Evolutionary conservation across 2,329 filamentous ascomycete genomes (phyloP).

Genomic region (Lasiodiplodia theobromae): DNA sequence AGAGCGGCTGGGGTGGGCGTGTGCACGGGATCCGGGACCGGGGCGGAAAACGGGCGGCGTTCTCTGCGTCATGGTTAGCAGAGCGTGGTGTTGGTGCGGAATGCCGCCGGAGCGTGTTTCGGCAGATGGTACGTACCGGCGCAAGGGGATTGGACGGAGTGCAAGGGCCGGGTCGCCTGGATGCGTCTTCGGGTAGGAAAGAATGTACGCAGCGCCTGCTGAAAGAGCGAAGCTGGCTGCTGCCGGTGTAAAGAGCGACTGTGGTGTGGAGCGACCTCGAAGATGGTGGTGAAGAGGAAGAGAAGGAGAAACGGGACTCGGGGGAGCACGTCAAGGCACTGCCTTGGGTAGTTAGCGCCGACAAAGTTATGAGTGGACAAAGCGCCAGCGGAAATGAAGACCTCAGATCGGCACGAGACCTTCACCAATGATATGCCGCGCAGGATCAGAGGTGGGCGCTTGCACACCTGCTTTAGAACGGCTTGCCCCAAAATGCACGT

Average conservation of each 20-base stretch:
- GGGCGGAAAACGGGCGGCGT: background rate
- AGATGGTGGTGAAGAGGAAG: slow-evolving; percentile 19
- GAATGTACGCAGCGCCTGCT: slow-evolving; percentile 60
- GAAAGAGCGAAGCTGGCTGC: slow-evolving; percentile 33
- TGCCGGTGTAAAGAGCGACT: slow-evolving; percentile 28
- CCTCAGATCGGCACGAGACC: slow-evolving; percentile 4
- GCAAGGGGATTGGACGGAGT: slow-evolving; percentile 25
- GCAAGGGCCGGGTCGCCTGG: slow-evolving; percentile 3
- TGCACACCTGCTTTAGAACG: slow-evolving; percentile 3
- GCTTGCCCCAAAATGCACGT: slow-evolving; percentile 4
- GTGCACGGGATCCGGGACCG: slow-evolving; percentile 16
- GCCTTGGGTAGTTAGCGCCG: slow-evolving; percentile 25
- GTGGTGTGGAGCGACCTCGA: slow-evolving; percentile 9
- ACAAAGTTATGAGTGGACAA: slow-evolving; percentile 1
- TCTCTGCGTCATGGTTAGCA: slow-evolving; percentile 23
- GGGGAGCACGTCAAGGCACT: slow-evolving; percentile 8
- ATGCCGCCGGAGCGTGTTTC: slow-evolving; percentile 13
- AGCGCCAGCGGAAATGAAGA: slow-evolving; percentile 19
- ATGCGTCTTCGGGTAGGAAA: slow-evolving; percentile 36
- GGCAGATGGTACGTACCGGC: slow-evolving; percentile 25
- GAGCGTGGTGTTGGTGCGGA: slow-evolving; percentile 3
- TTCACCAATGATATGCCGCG: slow-evolving; percentile 14
- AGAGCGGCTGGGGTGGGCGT: slow-evolving; percentile 18
- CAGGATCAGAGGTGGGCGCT: slow-evolving; percentile 11
- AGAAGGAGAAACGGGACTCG: slow-evolving; percentile 14